Percentiles rank a stretch among this genome's conserved stretches.
phyloP scores from a whole-genome alignment of 2,329 filamentous ascomycete genomes.

The Arthrobotrys entomopaga region DNA sequence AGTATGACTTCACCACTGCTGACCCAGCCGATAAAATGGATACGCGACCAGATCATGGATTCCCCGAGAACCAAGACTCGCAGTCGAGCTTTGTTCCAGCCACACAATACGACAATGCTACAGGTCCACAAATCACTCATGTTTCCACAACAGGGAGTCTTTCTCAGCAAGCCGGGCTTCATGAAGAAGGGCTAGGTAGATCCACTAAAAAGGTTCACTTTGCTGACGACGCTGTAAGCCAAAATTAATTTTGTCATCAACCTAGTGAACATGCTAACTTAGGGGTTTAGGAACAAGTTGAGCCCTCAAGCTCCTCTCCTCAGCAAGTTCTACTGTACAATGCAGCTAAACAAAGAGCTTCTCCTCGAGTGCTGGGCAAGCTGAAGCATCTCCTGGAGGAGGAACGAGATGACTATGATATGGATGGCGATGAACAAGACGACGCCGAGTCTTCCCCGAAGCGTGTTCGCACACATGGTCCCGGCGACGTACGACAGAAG shows the following conservation, averaged over 20 bases:
- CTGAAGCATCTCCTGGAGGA: neutral
- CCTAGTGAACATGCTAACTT: neutral
- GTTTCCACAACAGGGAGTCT: too few species aligned
- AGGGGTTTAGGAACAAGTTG: neutral
- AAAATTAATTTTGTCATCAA: neutral
- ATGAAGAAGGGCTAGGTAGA: too few species aligned
- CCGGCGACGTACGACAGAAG: too few species aligned
- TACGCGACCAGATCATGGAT: too few species aligned
- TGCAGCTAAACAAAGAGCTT: slow-evolving; percentile 3
- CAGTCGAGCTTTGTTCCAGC: slow-evolving; percentile 2
- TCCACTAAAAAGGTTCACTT: neutral
- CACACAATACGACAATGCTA: neutral
- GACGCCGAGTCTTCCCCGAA: neutral
- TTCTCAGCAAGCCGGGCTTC: too few species aligned
- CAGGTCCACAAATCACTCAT: neutral
- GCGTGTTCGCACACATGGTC: too few species aligned
- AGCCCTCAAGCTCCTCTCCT: neutral
- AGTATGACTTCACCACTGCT: too few species aligned
- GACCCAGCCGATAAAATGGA: too few species aligned
- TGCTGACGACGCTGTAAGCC: neutral
- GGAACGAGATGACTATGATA: neutral
- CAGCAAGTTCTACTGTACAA: slow-evolving; percentile 17
- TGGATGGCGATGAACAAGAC: neutral
- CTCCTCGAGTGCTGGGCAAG: too few species aligned
- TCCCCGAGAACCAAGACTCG: neutral